Evolutionary conservation across 2,329 filamentous ascomycete species (phyloP).

Genomic region (Aspergillus awamori): DNA sequence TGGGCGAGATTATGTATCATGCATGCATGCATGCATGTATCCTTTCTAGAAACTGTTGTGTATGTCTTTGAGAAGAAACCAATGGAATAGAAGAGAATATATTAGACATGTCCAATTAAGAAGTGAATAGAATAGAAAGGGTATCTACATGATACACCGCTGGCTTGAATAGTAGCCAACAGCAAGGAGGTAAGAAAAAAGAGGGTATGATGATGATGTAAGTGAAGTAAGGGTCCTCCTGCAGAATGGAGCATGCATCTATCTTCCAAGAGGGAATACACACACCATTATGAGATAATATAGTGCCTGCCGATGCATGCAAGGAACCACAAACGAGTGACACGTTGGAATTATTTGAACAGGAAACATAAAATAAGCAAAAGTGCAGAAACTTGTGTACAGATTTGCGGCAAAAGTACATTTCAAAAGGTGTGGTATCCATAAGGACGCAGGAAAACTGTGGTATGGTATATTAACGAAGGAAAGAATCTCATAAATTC

Average conservation of each 20-base stretch:
- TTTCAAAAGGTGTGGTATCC: conserved; percentile 24
- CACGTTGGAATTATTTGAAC: conserved; percentile 12
- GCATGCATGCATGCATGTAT: background rate
- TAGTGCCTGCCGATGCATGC: background rate
- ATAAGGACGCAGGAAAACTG: conserved; percentile 13
- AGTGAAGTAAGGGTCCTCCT: background rate
- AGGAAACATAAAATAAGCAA: conserved; percentile 3
- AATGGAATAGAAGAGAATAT: background rate
- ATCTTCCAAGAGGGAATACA: background rate
- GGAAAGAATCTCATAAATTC: conserved; percentile 12
- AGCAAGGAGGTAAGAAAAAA: background rate
- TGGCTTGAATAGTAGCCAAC: background rate
- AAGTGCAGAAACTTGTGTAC: conserved; percentile 19
- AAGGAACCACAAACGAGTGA: conserved; percentile 11
- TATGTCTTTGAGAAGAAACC: background rate
- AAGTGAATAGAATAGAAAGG: conserved; percentile 4
- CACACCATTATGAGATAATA: background rate
- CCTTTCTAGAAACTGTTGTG: background rate
- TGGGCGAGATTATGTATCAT: background rate
- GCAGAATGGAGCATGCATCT: background rate
- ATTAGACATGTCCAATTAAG: conserved; percentile 19
- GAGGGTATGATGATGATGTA: background rate
- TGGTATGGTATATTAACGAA: conserved; percentile 4
- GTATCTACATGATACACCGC: conserved; percentile 19
- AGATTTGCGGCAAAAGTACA: conserved; percentile 12